Evolutionary conservation across 1,139 yeast genomes (phyloP).

Genomic region (Geotrichum klebahnii): DNA sequence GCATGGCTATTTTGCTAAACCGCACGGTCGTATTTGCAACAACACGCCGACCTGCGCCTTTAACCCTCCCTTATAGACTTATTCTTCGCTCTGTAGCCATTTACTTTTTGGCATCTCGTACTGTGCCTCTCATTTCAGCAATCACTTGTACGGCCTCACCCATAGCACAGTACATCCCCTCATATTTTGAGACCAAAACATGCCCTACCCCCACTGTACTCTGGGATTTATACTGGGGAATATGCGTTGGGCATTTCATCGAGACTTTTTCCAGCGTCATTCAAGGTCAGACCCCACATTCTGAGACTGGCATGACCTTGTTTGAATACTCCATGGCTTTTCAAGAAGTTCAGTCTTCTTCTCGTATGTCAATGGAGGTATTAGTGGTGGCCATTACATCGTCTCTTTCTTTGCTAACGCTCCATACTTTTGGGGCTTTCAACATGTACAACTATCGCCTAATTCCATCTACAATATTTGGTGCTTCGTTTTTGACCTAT

Average conservation of each 20-base stretch:
- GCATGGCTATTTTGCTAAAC: slow-evolving; percentile 62
- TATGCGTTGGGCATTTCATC: slow-evolving; percentile 62
- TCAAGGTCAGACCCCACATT: slow-evolving; percentile 54
- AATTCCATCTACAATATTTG: slow-evolving; percentile 58
- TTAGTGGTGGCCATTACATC: slow-evolving; percentile 52
- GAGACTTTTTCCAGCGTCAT: slow-evolving; percentile 66
- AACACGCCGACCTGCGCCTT: slow-evolving; percentile 45
- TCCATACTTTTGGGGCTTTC: slow-evolving; percentile 56
- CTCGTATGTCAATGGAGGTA: slow-evolving; percentile 52
- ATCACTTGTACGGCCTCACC: slow-evolving; percentile 37
- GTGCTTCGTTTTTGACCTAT: slow-evolving; percentile 48
- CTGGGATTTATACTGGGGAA: slow-evolving; percentile 60
- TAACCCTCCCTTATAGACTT: slow-evolving; percentile 32
- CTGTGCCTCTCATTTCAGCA: slow-evolving; percentile 42
- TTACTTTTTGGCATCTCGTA: slow-evolving; percentile 39
- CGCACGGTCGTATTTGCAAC: slow-evolving; percentile 65
- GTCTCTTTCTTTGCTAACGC: slow-evolving; percentile 51
- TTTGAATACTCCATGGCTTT: slow-evolving; percentile 73
- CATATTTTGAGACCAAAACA: slow-evolving; percentile 23
- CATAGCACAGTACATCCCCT: slow-evolving; percentile 26
- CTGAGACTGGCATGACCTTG: slow-evolving; percentile 65
- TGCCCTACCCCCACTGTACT: slow-evolving; percentile 40
- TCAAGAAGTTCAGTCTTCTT: slow-evolving; percentile 59
- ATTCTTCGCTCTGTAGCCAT: slow-evolving; percentile 44
- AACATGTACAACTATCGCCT: slow-evolving; percentile 53